Conservation (phyloP, 2,329 filamentous ascomycete species). For the Fusarium pininemorale region DNA sequence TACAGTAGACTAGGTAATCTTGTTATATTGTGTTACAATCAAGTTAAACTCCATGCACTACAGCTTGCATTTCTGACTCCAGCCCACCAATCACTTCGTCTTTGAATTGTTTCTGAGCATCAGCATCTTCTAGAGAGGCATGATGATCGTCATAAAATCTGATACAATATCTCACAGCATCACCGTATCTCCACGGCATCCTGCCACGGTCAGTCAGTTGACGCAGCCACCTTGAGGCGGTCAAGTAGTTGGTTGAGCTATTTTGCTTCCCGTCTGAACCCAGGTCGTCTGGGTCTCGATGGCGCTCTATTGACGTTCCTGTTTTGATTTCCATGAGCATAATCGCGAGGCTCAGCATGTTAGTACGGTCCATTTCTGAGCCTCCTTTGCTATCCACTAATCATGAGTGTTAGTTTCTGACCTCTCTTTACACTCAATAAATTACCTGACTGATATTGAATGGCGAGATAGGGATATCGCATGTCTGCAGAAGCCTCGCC, state of each 20-base stretch:
- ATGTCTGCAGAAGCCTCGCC: background rate
- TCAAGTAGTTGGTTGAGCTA: rapidly evolving
- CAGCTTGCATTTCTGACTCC: background rate
- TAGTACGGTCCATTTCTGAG: too few relatives aligned
- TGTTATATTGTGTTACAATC: background rate
- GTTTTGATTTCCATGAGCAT: background rate
- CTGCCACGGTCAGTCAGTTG: rapidly evolving
- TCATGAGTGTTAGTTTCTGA: too few relatives aligned
- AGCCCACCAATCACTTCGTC: background rate
- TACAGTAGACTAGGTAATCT: background rate
- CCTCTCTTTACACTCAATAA: too few relatives aligned
- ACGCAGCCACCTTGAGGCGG: background rate
- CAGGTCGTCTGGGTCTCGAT: background rate
- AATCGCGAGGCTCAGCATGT: background rate
- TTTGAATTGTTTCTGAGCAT: background rate
- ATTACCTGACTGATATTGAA: too few relatives aligned
- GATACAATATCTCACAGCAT: background rate
- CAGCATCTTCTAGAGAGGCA: background rate
- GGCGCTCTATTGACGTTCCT: background rate
- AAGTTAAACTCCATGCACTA: background rate
- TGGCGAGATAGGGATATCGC: background rate
- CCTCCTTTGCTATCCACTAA: too few relatives aligned
- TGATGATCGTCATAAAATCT: background rate
- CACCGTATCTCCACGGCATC: background rate
- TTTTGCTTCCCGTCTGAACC: rapidly evolving